Percentiles rank a stretch among this genome's conserved stretches.
Evolutionary conservation across 2,329 filamentous ascomycete genomes (phyloP).

Genomic region (Macrophomina tecta): DNA sequence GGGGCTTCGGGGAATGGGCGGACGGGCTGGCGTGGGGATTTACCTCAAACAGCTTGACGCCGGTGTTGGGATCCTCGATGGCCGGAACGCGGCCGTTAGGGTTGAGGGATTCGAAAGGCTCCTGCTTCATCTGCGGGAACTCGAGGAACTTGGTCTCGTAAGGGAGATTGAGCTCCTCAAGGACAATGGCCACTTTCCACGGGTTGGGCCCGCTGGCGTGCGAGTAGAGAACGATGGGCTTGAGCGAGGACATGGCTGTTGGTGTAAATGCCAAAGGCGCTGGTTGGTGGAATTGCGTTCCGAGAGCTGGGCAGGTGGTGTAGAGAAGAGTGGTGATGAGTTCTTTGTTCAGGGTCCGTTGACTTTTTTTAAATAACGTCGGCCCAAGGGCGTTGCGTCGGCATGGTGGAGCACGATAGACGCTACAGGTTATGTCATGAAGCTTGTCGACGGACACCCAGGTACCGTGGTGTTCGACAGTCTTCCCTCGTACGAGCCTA

Average conservation of each 20-base stretch:
- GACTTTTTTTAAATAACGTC: slow-evolving; percentile 1
- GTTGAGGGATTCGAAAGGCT: slow-evolving; percentile 45
- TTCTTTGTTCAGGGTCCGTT: neutral
- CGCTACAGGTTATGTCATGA: neutral
- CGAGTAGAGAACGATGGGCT: slow-evolving; percentile 28
- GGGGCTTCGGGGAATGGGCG: too few relatives aligned
- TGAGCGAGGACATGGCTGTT: slow-evolving; percentile 22
- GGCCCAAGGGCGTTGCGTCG: neutral
- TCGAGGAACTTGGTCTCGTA: slow-evolving; percentile 48
- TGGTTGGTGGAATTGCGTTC: too few relatives aligned
- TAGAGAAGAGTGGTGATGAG: neutral
- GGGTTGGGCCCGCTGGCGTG: slow-evolving; percentile 41
- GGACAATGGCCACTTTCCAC: slow-evolving; percentile 53
- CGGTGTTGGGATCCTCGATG: slow-evolving; percentile 54
- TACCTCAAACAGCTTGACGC: slow-evolving; percentile 47
- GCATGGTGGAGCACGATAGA: neutral
- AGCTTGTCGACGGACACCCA: neutral
- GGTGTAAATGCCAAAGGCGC: too few relatives aligned
- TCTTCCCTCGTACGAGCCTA: neutral
- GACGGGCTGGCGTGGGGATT: too few relatives aligned
- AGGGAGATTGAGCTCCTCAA: slow-evolving; percentile 52
- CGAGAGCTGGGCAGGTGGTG: neutral
- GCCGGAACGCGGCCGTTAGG: slow-evolving; percentile 51
- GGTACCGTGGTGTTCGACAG: neutral
- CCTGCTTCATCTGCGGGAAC: slow-evolving; percentile 47